Base-by-base conservation (phyloP, 306 rosid genomes). In the Astragalus glycyphyllos region DNA sequence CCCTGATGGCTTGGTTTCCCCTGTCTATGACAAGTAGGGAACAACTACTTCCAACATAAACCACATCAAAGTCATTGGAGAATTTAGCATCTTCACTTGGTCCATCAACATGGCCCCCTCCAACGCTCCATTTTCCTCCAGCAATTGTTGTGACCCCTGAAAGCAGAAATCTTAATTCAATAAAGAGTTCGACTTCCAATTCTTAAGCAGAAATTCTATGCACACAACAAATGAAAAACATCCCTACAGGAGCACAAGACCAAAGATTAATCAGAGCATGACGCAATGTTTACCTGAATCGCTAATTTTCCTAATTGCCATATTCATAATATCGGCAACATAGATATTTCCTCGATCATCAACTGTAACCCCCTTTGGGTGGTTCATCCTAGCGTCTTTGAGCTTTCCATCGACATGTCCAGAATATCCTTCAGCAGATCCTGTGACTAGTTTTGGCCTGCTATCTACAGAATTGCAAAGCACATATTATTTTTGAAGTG, bases 81-180 rank as follows among this genome's bases (percentile, higher is more conserved):
- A 92, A 92, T 64, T 89, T 92, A 62, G 96, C 96, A 47, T 92
- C 98, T 67, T 82, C 96, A 82, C 98, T 89, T 26, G 98, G 95
- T 53, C 98, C 98, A 66, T 92, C 96, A 26, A 86, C 90, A 64
- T 92, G 96, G 54, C 88, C 83, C 35, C 95, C 95, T 59, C 95
- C 98, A 4, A 81, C 88, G 54, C 90, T 85, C 81, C 56, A 69
- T 82, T 80, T 92, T 62, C 98, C 98, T 72, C 98, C 98, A 0
- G 98, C 98, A 79, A 92, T 92, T 40, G 98, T 92, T 75, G 98
- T 89, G 42, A 92, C 85, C 42, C 98, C 96, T 92, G 71, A 75
- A 68, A 49, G 77, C 29, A 71, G 40, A 86, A 69, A 80, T 53
- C 50, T 34, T 53, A 54, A 14, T 54, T 64, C 68, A 69, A 49